phyloP scores from a whole-genome alignment of 805 yeast genomes.

The Teunomyces pallodes region DNA sequence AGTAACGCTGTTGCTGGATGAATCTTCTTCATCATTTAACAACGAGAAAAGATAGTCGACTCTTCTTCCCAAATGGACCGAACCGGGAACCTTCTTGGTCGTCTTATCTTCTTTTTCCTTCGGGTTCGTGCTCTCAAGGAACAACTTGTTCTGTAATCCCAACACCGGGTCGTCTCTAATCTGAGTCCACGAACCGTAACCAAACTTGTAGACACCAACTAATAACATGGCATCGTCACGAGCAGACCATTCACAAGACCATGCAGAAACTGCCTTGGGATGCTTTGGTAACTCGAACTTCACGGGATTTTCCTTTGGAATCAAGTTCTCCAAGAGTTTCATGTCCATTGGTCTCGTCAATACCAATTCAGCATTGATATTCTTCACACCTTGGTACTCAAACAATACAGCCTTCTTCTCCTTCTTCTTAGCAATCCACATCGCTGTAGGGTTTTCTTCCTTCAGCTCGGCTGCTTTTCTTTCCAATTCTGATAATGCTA shows the following conservation, averaged over 20 bases:
- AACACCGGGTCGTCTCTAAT: slow-evolving; percentile 94
- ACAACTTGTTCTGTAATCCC: slow-evolving; percentile 81
- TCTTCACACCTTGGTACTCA: slow-evolving; percentile 83
- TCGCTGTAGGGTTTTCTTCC: slow-evolving; percentile 48
- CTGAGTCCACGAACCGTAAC: slow-evolving; percentile 93
- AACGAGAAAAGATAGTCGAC: slow-evolving; percentile 80
- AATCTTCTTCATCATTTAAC: slow-evolving; percentile 56
- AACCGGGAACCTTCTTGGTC: slow-evolving; percentile 76
- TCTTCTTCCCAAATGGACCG: slow-evolving; percentile 90
- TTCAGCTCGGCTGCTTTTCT: slow-evolving; percentile 56
- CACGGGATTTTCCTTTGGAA: slow-evolving; percentile 55
- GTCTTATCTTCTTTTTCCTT: slow-evolving; percentile 25
- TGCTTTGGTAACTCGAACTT: slow-evolving; percentile 56
- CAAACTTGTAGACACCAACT: slow-evolving; percentile 87
- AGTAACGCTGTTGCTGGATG: slow-evolving; percentile 3
- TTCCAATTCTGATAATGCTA: slow-evolving; percentile 57
- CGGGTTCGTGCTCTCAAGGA: slow-evolving; percentile 43
- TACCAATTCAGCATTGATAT: slow-evolving; percentile 86
- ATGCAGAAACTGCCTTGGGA: slow-evolving; percentile 82
- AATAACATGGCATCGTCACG: slow-evolving; percentile 84
- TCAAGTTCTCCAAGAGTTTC: slow-evolving; percentile 55
- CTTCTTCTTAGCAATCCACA: slow-evolving; percentile 63
- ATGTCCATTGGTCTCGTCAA: slow-evolving; percentile 83
- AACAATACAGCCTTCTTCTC: slow-evolving; percentile 89
- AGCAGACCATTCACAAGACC: slow-evolving; percentile 86